Percentiles rank a stretch among this genome's conserved stretches.
phyloP scores from a whole-genome alignment of 2,329 filamentous ascomycete genomes.

The Aspergillus hortae region DNA sequence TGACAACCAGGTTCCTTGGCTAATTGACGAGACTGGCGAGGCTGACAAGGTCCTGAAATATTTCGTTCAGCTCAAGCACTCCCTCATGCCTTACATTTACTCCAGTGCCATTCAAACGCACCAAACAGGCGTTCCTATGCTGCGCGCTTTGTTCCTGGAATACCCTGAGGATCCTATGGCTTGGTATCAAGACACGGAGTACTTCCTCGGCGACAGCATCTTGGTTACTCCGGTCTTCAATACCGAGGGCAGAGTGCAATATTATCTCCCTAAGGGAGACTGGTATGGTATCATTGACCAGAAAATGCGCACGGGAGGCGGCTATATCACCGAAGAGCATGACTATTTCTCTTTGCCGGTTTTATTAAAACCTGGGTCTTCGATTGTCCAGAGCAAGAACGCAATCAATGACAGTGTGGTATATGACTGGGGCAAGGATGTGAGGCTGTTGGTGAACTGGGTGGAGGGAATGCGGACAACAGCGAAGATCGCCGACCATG shows the following conservation, averaged over 20 bases:
- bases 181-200: constrained; percentile 7
- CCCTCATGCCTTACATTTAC: constrained; percentile 10
- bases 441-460: constrained; percentile 5
- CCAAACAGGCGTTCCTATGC: constrained; percentile 4
- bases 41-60: constrained; percentile 5
- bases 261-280: constrained; percentile 7
- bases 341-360: constrained; percentile 4
- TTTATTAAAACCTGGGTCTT: not conserved
- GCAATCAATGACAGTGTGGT: not conserved
- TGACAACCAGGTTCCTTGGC: constrained; percentile 5
- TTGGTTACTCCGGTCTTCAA: constrained; percentile 8
- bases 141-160: constrained; percentile 6
- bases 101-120: constrained; percentile 6
- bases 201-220: constrained; percentile 8
- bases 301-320: constrained; percentile 4
- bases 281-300: constrained; percentile 8
- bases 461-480: constrained; percentile 5
- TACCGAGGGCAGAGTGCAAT: not conserved
- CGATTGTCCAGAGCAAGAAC: not conserved
- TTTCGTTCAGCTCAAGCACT: constrained; percentile 7
- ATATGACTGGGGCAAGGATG: constrained; percentile 8
- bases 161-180: constrained; percentile 5
- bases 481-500: constrained; percentile 4
- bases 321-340: constrained; percentile 6
- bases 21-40: constrained; percentile 5